A percentile compares a stretch with the other conserved stretches of the same genome.
Conservation (phyloP, 495 filamentous ascomycete species). For the Penicillium lagena region DNA sequence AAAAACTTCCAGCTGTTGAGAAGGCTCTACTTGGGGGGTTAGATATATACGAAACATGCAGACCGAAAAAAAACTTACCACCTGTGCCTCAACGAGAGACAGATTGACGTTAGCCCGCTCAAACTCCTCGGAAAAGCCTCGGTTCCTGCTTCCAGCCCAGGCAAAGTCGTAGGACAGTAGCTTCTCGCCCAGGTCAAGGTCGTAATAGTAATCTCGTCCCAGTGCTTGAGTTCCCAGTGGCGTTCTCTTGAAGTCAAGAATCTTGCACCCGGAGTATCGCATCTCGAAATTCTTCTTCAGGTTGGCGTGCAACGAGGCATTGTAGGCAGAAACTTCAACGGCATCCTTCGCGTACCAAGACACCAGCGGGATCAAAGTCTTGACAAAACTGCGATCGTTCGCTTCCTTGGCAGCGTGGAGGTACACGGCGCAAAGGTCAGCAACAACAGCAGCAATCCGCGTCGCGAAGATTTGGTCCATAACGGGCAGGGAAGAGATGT, state of each 20-base stretch:
- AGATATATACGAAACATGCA: slow-evolving; percentile 15
- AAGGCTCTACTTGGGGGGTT: slow-evolving; percentile 48
- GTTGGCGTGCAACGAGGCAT: slow-evolving; percentile 76
- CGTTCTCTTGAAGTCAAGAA: slow-evolving; percentile 73
- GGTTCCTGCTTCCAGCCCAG: slow-evolving; percentile 62
- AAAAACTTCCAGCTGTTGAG: slow-evolving; percentile 87
- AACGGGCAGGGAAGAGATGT: slow-evolving; percentile 39
- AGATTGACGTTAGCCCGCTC: slow-evolving; percentile 82
- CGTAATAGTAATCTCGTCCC: slow-evolving; percentile 76
- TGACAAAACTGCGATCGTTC: slow-evolving; percentile 57
- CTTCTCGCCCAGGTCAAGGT: slow-evolving; percentile 62
- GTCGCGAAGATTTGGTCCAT: slow-evolving; percentile 47
- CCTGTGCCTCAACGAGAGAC: slow-evolving; percentile 84
- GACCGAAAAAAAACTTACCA: slow-evolving; percentile 49
- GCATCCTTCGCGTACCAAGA: slow-evolving; percentile 71
- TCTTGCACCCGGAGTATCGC: slow-evolving; percentile 61
- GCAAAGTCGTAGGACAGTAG: slow-evolving; percentile 69
- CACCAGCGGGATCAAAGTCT: slow-evolving; percentile 63
- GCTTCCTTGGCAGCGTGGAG: slow-evolving; percentile 73
- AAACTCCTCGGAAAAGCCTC: slow-evolving; percentile 75
- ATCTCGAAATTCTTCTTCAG: slow-evolving; percentile 77
- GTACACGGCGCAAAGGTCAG: slow-evolving; percentile 87
- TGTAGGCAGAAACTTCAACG: slow-evolving; percentile 69
- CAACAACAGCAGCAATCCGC: slow-evolving; percentile 71
- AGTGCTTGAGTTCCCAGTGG: slow-evolving; percentile 52